Conservation (phyloP, 495 filamentous ascomycete genomes). For the Penicillium cataractarum region DNA sequence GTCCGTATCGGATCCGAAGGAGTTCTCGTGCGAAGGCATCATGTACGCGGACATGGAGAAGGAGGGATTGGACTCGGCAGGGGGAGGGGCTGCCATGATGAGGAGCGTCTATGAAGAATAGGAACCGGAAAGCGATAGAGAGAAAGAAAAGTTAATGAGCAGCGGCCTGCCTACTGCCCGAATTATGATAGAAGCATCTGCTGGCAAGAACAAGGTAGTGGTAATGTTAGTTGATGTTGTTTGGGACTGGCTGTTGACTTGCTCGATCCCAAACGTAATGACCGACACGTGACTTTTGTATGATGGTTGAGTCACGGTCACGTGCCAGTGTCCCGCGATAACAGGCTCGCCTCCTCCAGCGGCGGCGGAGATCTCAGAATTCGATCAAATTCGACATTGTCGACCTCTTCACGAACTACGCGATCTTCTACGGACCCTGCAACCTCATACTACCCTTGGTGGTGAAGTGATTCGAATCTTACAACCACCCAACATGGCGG, state of each 20-base stretch:
- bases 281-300: conserved; percentile 21
- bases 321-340: conserved; percentile 40
- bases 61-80: conserved; percentile 44
- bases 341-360: conserved; percentile 38
- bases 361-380: conserved; percentile 25
- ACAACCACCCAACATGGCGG: conserved; percentile 39
- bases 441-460: conserved; percentile 4
- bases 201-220: conserved; percentile 10
- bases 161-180: conserved; percentile 48
- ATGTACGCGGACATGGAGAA: conserved; percentile 50
- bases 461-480: conserved; percentile 24
- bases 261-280: conserved; percentile 15
- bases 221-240: neutral
- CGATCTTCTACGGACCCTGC: neutral
- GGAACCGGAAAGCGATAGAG: conserved; percentile 13
- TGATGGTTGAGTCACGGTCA: conserved; percentile 32
- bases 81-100: conserved; percentile 36
- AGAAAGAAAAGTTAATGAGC: conserved; percentile 25
- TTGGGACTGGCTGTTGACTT: conserved; percentile 6
- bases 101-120: conserved; percentile 16
- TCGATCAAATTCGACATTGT: conserved; percentile 28
- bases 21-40: conserved; percentile 41
- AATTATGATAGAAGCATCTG: conserved; percentile 31
- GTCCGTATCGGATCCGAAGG: conserved; percentile 49
- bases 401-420: conserved; percentile 15